phyloP scores from a whole-genome alignment of 1,284 basidiomycete species.

The Fomes fomentarius region DNA sequence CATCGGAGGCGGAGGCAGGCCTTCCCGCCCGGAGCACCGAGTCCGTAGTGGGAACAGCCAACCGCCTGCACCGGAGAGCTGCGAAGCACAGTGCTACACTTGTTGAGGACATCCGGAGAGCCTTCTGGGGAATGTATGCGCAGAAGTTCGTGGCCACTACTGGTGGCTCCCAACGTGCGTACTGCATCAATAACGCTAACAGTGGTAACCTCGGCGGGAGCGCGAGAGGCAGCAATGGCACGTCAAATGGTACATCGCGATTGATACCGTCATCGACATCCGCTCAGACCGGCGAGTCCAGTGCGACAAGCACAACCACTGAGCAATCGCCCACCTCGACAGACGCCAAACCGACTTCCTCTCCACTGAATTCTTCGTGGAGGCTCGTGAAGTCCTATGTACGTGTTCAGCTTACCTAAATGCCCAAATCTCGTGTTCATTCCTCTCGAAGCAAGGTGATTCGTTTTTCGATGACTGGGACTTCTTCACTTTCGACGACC shows the following conservation, averaged over 20 bases:
- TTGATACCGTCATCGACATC: no score
- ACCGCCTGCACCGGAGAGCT: constrained; percentile 45
- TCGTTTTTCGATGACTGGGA: constrained; percentile 83
- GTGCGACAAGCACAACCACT: constrained; percentile 25
- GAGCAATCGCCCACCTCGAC: constrained; percentile 21
- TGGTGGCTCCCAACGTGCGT: no score
- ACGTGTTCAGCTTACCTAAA: constrained; percentile 8
- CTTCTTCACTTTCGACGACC: constrained; percentile 76
- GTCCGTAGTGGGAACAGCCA: constrained; percentile 29
- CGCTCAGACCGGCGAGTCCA: constrained; percentile 18
- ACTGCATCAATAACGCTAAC: no score
- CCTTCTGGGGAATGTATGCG: constrained; percentile 48
- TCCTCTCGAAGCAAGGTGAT: constrained; percentile 51
- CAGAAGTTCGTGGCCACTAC: no score
- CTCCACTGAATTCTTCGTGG: constrained; percentile 31
- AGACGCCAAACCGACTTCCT: constrained; percentile 14
- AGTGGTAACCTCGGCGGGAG: no score
- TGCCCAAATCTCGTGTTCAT: neutral
- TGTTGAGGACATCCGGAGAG: no score
- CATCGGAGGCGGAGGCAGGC: constrained; percentile 42
- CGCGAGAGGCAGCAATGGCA: constrained; percentile 14
- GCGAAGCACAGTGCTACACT: constrained; percentile 56
- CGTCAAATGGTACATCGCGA: no score
- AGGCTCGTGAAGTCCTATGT: constrained; percentile 33
- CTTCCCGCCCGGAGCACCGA: constrained; percentile 45